Evolutionary conservation across 1,284 basidiomycete genomes (phyloP), one percentile per base, ranked within the genome.

Genomic region (Leccinum variabile): DNA sequence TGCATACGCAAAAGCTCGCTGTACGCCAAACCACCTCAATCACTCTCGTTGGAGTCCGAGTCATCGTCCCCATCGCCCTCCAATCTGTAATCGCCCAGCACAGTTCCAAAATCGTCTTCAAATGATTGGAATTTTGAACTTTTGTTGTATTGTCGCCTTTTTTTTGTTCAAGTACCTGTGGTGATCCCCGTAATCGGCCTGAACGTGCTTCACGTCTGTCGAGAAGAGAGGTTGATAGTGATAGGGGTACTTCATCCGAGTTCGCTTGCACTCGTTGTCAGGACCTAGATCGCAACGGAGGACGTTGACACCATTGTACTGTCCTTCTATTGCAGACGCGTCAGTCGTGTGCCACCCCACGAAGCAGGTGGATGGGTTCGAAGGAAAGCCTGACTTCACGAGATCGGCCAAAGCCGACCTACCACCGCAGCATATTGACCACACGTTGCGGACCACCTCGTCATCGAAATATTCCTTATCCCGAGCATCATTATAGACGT

Each of bases 231-330:
- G 14, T 37, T 28, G 1, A 7, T 55, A 33, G 2, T 33, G 25
- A 32, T 4, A 14, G 30, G 3, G 13, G 14, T 37, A 33, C 39
- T 39, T 58, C 55, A 63, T 63, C 11, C 1, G 60, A 3, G 14
- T 11, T 33, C 60, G 39, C 10, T 4, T 13, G 41, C 50, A 63
- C 33, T 58, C 54, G 18, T 32, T 33, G 33, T 32, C 37, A 7
- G 13, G 25, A 10, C 18, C 39, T 7, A 5, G 14, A 28, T 49
- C n/a, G 25, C 54, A 64, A 3, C 54, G 57, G 9, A 61, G 54
- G 7, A 65, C 11, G 25, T 60, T 64, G 11, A 65, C 2, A 3
- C 63, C 63, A 22, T 65, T 61, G 25, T 65, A 64, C 7, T 54
- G 49, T 22, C 50, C 44, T 13, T 54, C 8, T 33, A 64, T 37